Conservation (phyloP, 257 asterid genomes). For the Nicotiana knightiana region DNA sequence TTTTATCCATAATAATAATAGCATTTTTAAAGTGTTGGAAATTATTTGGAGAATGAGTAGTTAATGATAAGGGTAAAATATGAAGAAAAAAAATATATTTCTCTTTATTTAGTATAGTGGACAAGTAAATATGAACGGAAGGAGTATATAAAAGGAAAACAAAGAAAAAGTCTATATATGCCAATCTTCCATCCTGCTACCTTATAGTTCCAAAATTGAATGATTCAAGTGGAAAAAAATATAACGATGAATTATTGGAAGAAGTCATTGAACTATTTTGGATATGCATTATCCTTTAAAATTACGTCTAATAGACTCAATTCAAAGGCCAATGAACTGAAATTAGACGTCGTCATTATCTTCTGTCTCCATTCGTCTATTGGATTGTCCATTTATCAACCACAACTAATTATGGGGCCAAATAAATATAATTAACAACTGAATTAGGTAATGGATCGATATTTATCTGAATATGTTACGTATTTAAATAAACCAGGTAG, state of each 20-base stretch:
- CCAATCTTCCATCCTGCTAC: too few relatives aligned
- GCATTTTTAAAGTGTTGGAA: too few relatives aligned
- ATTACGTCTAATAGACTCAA: constrained; percentile 1
- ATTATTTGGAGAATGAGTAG: too few relatives aligned
- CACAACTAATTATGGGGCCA: not conserved
- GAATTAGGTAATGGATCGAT: not conserved
- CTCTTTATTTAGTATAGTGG: too few relatives aligned
- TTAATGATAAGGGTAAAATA: too few relatives aligned
- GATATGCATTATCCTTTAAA: not conserved
- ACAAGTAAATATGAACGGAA: too few relatives aligned
- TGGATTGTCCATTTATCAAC: not conserved
- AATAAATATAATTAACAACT: not conserved
- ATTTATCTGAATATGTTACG: not conserved
- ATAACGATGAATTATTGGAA: not conserved
- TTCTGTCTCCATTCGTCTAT: not conserved
- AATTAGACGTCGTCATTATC: not conserved
- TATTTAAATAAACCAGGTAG: not conserved
- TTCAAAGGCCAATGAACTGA: not conserved
- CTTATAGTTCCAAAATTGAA: not conserved
- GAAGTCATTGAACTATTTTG: not conserved
- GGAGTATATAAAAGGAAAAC: too few relatives aligned
- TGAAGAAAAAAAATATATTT: too few relatives aligned
- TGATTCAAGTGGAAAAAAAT: not conserved
- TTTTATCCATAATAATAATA: too few relatives aligned
- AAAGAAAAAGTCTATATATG: too few relatives aligned